Base-by-base conservation (phyloP, 2,329 filamentous ascomycete species). In the Meredithiella fracta region DNA sequence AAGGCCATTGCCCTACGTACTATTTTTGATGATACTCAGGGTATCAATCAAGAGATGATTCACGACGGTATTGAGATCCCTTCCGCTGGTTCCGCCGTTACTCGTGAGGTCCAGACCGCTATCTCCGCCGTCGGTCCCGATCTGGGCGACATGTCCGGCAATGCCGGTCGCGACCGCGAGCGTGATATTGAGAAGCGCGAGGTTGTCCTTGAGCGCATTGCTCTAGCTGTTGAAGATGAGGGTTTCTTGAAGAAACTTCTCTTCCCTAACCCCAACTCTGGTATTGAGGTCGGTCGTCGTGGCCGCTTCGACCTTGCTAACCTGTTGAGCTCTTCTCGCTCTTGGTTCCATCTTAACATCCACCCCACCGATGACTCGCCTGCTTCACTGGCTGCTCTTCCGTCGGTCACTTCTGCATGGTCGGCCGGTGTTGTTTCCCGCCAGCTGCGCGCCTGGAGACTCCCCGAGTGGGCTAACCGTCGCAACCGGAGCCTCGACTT, bases 41-140 rank as follows among this genome's bases (percentile, higher is more conserved):
- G 92, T 53, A 96, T 98, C 70, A 97, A 97, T 63, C 78, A 85
- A 0, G 92, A 98, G 71, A 97, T 98, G 90, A 94, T 91, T 64
- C 84, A 91, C 60, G 92, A 98, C 62, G 92, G 92, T 8, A 78
- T 98, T 0, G 78, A 86, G n/a, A 77, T 94, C 1, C 70, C 77
- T 1, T 63, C 83, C 0, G 81, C 81, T 1, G 85, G 86, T n/a
- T 84, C 83, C 58, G 94, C 91, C 0, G 84, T 97, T 8, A 67
- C 91, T 14, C 82, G 85, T 38, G 90, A 96, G 65, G 94, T 95
- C 85, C 80, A 86, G 64, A 82, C 82, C 57, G 88, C 90, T 1
- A 79, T 96, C 3, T 70, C 80, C 0, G 83, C 86, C 51, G 85
- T 82, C 40, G 87, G 82, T 52, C 81, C 83, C 1, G 87, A 96